A percentile compares a stretch with the other conserved stretches of the same genome.
Conservation (phyloP, 139 green algal genomes). For the Coelastrella sp. region DNA sequence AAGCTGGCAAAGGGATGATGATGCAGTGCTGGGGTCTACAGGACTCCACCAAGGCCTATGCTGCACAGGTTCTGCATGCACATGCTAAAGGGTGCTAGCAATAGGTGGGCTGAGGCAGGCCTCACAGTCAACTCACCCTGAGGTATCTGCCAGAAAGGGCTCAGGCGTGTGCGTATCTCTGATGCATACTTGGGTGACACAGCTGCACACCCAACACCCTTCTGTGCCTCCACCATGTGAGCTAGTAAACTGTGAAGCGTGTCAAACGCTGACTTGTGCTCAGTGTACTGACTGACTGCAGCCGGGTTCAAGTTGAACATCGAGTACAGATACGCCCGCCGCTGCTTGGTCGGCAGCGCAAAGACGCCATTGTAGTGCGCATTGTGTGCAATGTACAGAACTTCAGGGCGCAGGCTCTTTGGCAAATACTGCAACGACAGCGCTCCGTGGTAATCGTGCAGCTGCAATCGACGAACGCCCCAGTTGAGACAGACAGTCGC, state of each 20-base stretch:
- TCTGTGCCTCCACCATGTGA: constrained; percentile 47
- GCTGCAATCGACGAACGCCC: constrained; percentile 46
- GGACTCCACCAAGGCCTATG: too few species aligned
- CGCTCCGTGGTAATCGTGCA: constrained; percentile 62
- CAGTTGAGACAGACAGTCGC: constrained; percentile 37
- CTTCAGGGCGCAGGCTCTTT: neutral
- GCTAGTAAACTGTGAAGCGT: constrained; percentile 53
- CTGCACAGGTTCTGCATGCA: too few species aligned
- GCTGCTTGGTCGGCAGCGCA: constrained; percentile 46
- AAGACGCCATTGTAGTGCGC: constrained; percentile 58
- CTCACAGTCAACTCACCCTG: neutral
- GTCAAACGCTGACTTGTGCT: constrained; percentile 58
- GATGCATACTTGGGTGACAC: constrained; percentile 58
- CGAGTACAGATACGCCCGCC: constrained; percentile 51
- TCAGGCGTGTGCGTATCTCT: constrained; percentile 49
- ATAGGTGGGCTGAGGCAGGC: neutral
- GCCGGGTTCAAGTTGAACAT: constrained; percentile 47
- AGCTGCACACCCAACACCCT: constrained; percentile 54
- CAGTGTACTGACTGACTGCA: constrained; percentile 41
- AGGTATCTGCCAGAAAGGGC: constrained; percentile 53
- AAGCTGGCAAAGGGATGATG: neutral
- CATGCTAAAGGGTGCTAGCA: too few species aligned
- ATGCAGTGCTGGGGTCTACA: too few species aligned
- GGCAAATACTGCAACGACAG: constrained; percentile 56
- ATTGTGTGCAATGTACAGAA: constrained; percentile 58